Percentiles rank a stretch among this genome's conserved stretches.
Conservation (phyloP, 2,329 filamentous ascomycete species). For the Calonectria honghensis region DNA sequence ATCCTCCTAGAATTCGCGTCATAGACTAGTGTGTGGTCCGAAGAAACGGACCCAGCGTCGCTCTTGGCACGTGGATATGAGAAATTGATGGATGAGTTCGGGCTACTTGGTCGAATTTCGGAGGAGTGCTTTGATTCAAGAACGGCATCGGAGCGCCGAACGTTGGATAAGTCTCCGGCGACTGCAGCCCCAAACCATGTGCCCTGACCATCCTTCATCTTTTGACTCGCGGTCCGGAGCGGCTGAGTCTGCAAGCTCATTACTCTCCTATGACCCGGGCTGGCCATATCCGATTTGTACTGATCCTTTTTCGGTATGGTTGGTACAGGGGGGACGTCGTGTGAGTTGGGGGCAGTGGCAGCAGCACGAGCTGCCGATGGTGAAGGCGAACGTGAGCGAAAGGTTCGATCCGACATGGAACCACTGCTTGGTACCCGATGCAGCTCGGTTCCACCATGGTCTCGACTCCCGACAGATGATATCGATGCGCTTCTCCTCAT, state of each 20-base stretch:
- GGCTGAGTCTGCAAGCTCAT: conserved; percentile 67
- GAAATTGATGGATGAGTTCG: conserved; percentile 75
- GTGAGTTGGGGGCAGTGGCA: conserved; percentile 62
- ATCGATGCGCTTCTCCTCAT: conserved; percentile 82
- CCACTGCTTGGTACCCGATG: conserved; percentile 81
- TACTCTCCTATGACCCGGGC: conserved; percentile 62
- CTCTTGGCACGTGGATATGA: conserved; percentile 72
- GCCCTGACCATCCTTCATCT: conserved; percentile 63
- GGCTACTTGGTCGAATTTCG: conserved; percentile 64
- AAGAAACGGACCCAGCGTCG: conserved; percentile 56
- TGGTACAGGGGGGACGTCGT: conserved; percentile 83
- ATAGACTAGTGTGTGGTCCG: conserved; percentile 72
- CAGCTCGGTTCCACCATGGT: conserved; percentile 68
- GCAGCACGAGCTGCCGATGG: conserved; percentile 76
- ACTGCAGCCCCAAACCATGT: conserved; percentile 71
- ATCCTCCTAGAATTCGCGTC: conserved; percentile 80
- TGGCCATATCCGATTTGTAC: conserved; percentile 51
- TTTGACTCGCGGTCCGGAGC: conserved; percentile 74
- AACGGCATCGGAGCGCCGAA: conserved; percentile 66
- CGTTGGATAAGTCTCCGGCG: conserved; percentile 65
- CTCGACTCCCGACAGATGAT: conserved; percentile 77
- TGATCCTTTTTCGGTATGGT: conserved; percentile 75
- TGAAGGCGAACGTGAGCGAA: conserved; percentile 85
- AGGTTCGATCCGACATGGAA: conserved; percentile 93
- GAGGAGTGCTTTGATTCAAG: conserved; percentile 58